Evolutionary conservation across 495 filamentous ascomycete genomes (phyloP).

Genomic region (Aspergillus bertholletiae): DNA sequence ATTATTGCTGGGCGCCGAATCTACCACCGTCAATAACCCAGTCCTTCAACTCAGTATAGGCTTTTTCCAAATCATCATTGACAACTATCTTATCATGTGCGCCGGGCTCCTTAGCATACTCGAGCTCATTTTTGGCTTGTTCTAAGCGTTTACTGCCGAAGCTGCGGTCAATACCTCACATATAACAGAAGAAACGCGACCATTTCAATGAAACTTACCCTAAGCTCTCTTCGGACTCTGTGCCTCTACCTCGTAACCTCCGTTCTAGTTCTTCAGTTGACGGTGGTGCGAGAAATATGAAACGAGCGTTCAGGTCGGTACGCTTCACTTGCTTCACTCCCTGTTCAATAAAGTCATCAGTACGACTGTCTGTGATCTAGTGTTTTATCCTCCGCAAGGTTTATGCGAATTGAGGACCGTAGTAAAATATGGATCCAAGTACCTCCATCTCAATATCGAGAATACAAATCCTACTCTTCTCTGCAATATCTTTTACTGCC

Average conservation of each 20-base stretch:
- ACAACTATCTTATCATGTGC: constrained; percentile 83
- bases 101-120: constrained; percentile 67
- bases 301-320: constrained; percentile 71
- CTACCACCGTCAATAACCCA: constrained; percentile 53
- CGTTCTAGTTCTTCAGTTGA: constrained; percentile 69
- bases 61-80: constrained; percentile 83
- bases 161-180: not conserved
- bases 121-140: constrained; percentile 80
- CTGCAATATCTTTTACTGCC: constrained; percentile 70
- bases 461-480: constrained; percentile 47
- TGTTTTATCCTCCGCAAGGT: not conserved
- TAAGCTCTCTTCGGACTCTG: constrained; percentile 77
- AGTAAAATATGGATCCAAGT: constrained; percentile 58
- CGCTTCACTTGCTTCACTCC: constrained; percentile 93
- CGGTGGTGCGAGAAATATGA: constrained; percentile 81
- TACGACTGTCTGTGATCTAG: not conserved
- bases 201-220: constrained; percentile 10
- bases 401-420: constrained; percentile 43
- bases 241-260: constrained; percentile 76
- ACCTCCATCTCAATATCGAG: constrained; percentile 92
- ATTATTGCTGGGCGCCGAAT: constrained; percentile 32
- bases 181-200: not conserved
- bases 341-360: constrained; percentile 45
- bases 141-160: constrained; percentile 55
- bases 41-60: constrained; percentile 73